Base-by-base conservation (phyloP, 2,329 filamentous ascomycete species). In the Phaeosphaeriaceae sp. region DNA sequence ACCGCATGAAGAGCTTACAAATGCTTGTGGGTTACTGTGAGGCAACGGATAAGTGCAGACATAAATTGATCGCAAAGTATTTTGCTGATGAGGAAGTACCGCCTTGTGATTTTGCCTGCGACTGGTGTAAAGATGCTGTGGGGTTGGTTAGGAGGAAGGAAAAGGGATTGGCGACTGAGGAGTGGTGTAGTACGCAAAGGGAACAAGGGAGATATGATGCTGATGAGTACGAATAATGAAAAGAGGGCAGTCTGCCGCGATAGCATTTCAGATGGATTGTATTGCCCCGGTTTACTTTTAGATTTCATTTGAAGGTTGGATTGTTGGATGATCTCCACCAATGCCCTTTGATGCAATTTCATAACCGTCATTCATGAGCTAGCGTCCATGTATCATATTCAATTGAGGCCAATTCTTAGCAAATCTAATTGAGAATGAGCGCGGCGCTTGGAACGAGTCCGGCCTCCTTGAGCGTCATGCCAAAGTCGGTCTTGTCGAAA, bases 361-460 rank as follows among this genome's bases (percentile, higher is more conserved):
- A 23, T 42, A 33, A 29, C 21, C 21, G 18, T 33, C 13, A 32
- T 37, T 37, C 40, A 26, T 48, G 15, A 39, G 26, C 26, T 26
- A 23, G 28, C 39, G 17, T 26, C 28, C 34, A 29, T 28, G n/a
- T 13, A 23, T 40, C 13, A 26, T 20, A 9, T 0, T 7, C 29
- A 9, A 20, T 7, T 26, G 7, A 11, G 23, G 9, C 29, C n/a
- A 32, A 29, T 11, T 2, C 11, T 28, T 13, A 9, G 9, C 23
- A 26, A 11, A 4, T 39, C 46, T 54, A 68, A 66, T 78, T 75
- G 46, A 95, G 85, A 64, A 96, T 86, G 61, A 99, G 77, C 38
- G 90, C 92, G n/a, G 92, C 92, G 54, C 90, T 96, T 5, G 94
- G 94, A 3, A 93, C 87, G 52, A 97, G 76, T 0, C 92, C 93